phyloP scores from a whole-genome alignment of 257 asterid genomes.

The Plectranthus barbatus region DNA sequence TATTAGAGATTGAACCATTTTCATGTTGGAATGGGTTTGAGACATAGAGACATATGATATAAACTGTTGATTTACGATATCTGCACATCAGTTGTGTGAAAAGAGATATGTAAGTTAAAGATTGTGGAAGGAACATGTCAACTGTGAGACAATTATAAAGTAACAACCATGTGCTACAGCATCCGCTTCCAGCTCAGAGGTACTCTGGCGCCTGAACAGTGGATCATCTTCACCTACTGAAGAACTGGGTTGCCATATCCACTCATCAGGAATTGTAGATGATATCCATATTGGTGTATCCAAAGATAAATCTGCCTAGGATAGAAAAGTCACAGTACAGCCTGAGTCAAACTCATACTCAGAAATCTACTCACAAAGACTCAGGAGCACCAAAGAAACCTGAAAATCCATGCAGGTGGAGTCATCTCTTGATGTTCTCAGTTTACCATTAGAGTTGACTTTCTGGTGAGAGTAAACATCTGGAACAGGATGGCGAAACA shows the following conservation, averaged over 20 bases:
- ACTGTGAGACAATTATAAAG: slow-evolving; percentile 10
- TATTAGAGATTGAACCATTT: slow-evolving; percentile 87
- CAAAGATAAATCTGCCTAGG: slow-evolving; percentile 49
- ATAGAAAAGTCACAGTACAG: slow-evolving; percentile 19
- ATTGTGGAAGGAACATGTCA: slow-evolving; percentile 4
- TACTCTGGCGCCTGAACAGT: slow-evolving; percentile 59
- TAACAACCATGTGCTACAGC: slow-evolving; percentile 71
- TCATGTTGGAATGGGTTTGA: slow-evolving; percentile 53
- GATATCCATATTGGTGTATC: slow-evolving; percentile 58
- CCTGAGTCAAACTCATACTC: slow-evolving; percentile 8
- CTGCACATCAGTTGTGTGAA: slow-evolving; percentile 32
- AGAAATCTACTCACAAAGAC: slow-evolving; percentile 4
- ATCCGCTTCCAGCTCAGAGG: slow-evolving; percentile 88
- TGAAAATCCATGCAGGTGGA: slow-evolving; percentile 29
- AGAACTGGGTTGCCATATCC: slow-evolving; percentile 61
- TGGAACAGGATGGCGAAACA: slow-evolving; percentile 86
- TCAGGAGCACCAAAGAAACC: slow-evolving; percentile 33
- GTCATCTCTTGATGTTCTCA: slow-evolving; percentile 20
- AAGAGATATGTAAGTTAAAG: slow-evolving; percentile 4
- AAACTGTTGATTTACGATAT: slow-evolving; percentile 65
- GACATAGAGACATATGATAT: slow-evolving; percentile 59
- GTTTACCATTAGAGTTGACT: slow-evolving; percentile 21
- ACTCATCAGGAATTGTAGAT: slow-evolving; percentile 72
- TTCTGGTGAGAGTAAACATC: slow-evolving; percentile 39
- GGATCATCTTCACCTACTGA: slow-evolving; percentile 32